A percentile compares a stretch with the other conserved stretches of the same genome.
phyloP scores from a whole-genome alignment of 192 early-diverging fungal species.

The Linnemannia elongata region DNA sequence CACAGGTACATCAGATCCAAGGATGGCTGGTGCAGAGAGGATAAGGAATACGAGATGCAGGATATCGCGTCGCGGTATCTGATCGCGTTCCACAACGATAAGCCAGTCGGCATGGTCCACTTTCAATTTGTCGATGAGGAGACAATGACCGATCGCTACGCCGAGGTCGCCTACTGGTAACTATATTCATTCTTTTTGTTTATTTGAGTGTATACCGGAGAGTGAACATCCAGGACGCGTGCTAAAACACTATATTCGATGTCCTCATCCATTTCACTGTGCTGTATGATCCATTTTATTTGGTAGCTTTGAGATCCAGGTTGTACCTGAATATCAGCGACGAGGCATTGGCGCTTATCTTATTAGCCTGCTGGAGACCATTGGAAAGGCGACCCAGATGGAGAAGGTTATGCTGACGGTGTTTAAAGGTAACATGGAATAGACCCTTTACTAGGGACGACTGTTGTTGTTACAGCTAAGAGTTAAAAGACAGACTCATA shows the following conservation, averaged over 20 bases:
- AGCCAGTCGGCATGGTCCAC: slow-evolving; percentile 59
- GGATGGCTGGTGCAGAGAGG: slow-evolving; percentile 73
- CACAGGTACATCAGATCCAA: slow-evolving; percentile 72
- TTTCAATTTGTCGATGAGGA: slow-evolving; percentile 78
- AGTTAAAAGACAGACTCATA: background rate
- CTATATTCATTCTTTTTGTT: background rate
- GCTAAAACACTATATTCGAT: background rate
- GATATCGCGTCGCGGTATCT: slow-evolving; percentile 69
- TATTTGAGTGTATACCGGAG: background rate
- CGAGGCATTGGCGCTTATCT: slow-evolving; percentile 70
- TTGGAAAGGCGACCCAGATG: slow-evolving; percentile 67
- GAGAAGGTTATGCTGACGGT: slow-evolving; percentile 77
- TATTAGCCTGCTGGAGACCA: slow-evolving; percentile 65
- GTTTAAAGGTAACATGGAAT: slow-evolving; percentile 67
- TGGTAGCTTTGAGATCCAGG: slow-evolving; percentile 76
- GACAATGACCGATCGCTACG: slow-evolving; percentile 68
- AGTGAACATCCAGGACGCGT: background rate
- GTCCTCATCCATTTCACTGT: background rate
- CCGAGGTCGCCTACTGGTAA: slow-evolving; percentile 77
- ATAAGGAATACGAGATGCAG: slow-evolving; percentile 70
- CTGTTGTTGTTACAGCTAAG: background rate
- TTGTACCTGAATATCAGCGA: slow-evolving; percentile 57
- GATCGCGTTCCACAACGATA: slow-evolving; percentile 55
- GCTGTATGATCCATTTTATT: background rate
- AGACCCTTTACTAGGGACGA: background rate